Percentiles rank a stretch among this genome's conserved stretches.
Conservation (phyloP, 352 stramenopile genomes). For the Phytophthora cactorum region DNA sequence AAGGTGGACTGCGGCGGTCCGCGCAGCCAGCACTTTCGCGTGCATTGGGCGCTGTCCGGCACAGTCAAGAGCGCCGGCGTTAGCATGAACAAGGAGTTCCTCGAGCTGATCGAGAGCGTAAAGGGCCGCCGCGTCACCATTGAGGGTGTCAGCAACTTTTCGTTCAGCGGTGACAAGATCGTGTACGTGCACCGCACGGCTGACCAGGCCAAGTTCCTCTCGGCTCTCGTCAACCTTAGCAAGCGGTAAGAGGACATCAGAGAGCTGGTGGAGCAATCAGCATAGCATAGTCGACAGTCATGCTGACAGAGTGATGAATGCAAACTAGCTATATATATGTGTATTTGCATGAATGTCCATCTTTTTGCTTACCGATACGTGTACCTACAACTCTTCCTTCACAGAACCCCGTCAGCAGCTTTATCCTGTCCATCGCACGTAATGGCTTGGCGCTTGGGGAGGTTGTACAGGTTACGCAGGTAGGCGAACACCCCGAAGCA, state of each 20-base stretch:
- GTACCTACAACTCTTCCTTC: slow-evolving; percentile 59
- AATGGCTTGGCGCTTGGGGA: slow-evolving; percentile 42
- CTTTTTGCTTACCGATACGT: neutral
- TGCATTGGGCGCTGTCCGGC: slow-evolving; percentile 85
- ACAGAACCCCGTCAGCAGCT: slow-evolving; percentile 18
- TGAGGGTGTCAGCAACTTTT: slow-evolving; percentile 89
- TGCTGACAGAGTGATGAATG: slow-evolving; percentile 19
- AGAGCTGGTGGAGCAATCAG: neutral
- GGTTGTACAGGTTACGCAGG: slow-evolving; percentile 56
- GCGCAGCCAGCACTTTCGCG: slow-evolving; percentile 86
- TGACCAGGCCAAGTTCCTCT: slow-evolving; percentile 90
- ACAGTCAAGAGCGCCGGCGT: slow-evolving; percentile 77
- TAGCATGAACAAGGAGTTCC: slow-evolving; percentile 90
- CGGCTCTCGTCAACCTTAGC: slow-evolving; percentile 77
- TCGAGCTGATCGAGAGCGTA: slow-evolving; percentile 86
- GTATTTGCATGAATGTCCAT: slow-evolving; percentile 18
- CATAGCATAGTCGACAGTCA: neutral
- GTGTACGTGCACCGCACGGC: slow-evolving; percentile 88
- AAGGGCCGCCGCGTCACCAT: slow-evolving; percentile 81
- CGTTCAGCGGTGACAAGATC: slow-evolving; percentile 89
- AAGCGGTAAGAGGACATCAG: slow-evolving; percentile 50
- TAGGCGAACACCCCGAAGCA: slow-evolving; percentile 73
- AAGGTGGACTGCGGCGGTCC: slow-evolving; percentile 86
- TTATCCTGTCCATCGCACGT: slow-evolving; percentile 35
- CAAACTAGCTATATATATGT: slow-evolving; percentile 37